A percentile compares a stretch with the other conserved stretches of the same genome.
These are phyloP conservation scores for Phytophthora cryptogea DNA, from an alignment of 352 stramenopile species.

Conservation along the genomic window DNA sequence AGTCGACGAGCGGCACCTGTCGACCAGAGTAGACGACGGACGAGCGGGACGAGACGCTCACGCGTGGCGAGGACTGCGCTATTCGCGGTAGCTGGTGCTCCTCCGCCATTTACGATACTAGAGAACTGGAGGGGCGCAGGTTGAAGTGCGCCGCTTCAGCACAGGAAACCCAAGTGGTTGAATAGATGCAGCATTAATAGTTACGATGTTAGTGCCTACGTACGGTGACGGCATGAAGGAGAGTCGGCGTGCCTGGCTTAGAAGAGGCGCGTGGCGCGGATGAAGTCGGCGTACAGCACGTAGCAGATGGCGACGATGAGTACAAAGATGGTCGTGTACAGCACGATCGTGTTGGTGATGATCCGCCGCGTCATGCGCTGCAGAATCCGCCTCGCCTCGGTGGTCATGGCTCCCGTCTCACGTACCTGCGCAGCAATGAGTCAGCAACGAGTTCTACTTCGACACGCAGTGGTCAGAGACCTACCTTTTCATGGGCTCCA, in stretches of 20 bases:
- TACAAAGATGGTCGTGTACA: conserved; percentile 78
- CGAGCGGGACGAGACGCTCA: conserved; percentile 16
- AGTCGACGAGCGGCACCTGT: conserved; percentile 36
- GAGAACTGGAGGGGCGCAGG: conserved; percentile 18
- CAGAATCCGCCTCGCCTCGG: conserved; percentile 66
- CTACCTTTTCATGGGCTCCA: conserved; percentile 70
- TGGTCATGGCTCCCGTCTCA: conserved; percentile 72
- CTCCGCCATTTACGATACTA: conserved; percentile 26
- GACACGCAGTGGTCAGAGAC: background rate
- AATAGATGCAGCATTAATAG: background rate
- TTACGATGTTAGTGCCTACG: background rate
- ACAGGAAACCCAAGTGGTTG: background rate
- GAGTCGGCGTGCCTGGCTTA: conserved; percentile 4
- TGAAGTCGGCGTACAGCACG: conserved; percentile 82
- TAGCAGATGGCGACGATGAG: conserved; percentile 73
- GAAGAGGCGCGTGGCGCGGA: conserved; percentile 38
- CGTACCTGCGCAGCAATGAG: conserved; percentile 46
- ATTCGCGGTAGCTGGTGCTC: conserved; percentile 27
- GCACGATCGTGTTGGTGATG: conserved; percentile 78
- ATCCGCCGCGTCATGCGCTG: conserved; percentile 79
- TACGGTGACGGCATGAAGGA: background rate
- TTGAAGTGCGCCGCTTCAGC: conserved; percentile 3
- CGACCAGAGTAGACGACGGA: conserved; percentile 32
- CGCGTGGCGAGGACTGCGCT: conserved; percentile 27
- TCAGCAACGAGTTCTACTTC: conserved; percentile 1